Conservation (phyloP, 148 eudicot species). For the Pharnaceum exiguum region DNA sequence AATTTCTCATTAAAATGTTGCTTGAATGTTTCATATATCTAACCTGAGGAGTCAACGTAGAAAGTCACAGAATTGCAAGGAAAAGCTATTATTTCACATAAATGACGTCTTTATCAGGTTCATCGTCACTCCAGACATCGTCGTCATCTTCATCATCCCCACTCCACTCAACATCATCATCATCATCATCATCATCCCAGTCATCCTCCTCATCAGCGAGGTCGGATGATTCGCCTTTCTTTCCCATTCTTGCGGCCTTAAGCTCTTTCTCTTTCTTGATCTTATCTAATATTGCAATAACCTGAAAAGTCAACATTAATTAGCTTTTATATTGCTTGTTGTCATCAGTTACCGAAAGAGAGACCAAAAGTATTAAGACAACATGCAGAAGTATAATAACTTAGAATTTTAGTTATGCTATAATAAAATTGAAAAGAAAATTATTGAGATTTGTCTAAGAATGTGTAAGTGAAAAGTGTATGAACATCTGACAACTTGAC, state of each 20-base stretch:
- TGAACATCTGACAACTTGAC: too few relatives aligned
- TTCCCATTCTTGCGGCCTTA: slow-evolving; percentile 19
- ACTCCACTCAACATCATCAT: slow-evolving; percentile 87
- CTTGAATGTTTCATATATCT: not conserved
- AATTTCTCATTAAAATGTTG: not conserved
- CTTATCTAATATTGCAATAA: slow-evolving; percentile 86
- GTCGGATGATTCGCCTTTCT: slow-evolving; percentile 25
- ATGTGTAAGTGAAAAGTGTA: too few relatives aligned
- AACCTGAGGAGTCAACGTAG: slow-evolving; percentile 21
- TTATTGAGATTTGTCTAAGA: too few relatives aligned
- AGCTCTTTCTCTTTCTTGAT: slow-evolving; percentile 58
- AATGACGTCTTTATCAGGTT: slow-evolving; percentile 69
- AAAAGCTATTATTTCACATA: slow-evolving; percentile 49
- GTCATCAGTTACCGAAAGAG: not conserved
- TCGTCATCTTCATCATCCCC: too few relatives aligned
- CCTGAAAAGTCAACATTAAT: slow-evolving; percentile 39
- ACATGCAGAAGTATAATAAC: too few relatives aligned
- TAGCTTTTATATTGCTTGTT: not conserved
- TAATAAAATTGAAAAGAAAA: too few relatives aligned
- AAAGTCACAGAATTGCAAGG: slow-evolving; percentile 12
- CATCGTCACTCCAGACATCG: too few relatives aligned
- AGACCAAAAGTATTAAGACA: not conserved
- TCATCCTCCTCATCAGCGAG: slow-evolving; percentile 39
- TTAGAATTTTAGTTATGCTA: too few relatives aligned
- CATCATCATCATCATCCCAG: slow-evolving; percentile 63